These are phyloP conservation scores for Pythium brassicae DNA, from an alignment of 352 stramenopile genomes.

Conservation along the genomic window DNA sequence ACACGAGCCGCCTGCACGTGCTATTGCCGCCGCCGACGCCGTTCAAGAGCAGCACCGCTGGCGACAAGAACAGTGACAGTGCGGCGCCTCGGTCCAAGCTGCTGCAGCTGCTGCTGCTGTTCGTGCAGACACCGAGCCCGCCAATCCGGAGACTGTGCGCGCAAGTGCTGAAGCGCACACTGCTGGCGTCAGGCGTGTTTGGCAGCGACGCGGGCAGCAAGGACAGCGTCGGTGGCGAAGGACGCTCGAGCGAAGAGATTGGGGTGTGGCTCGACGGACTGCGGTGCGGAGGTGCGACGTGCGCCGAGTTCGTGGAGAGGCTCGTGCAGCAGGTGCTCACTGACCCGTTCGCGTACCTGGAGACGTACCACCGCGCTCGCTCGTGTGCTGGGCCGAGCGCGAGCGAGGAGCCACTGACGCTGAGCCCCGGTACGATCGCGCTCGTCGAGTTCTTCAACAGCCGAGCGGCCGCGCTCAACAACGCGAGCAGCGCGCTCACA, in stretches of 20 bases:
- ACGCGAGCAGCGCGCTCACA: conserved; percentile 2
- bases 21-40: conserved; percentile 27
- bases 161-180: conserved; percentile 48
- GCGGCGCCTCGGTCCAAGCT: conserved; percentile 41
- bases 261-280: conserved; percentile 65
- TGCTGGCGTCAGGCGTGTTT: conserved; percentile 56
- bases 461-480: not conserved
- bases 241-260: conserved; percentile 47
- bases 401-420: conserved; percentile 9
- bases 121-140: conserved; percentile 30
- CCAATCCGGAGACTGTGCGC: conserved; percentile 35
- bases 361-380: conserved; percentile 19
- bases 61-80: conserved; percentile 10
- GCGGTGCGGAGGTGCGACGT: conserved; percentile 24
- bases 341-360: conserved; percentile 48
- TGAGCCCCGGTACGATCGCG: conserved; percentile 44
- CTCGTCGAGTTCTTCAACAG: conserved; percentile 47
- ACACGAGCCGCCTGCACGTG: conserved; percentile 51
- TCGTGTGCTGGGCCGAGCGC: conserved; percentile 2
- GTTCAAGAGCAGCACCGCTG: conserved; percentile 6
- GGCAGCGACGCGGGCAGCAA: conserved; percentile 19
- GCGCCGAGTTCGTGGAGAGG: conserved; percentile 41
- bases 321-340: conserved; percentile 35
- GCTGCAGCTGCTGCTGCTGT: conserved; percentile 59
- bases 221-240: not conserved